Percentiles rank a stretch among this genome's conserved stretches.
These are phyloP conservation scores for Sporothrix pallida DNA, from an alignment of 2,329 filamentous ascomycete species.

Conservation along the genomic window DNA sequence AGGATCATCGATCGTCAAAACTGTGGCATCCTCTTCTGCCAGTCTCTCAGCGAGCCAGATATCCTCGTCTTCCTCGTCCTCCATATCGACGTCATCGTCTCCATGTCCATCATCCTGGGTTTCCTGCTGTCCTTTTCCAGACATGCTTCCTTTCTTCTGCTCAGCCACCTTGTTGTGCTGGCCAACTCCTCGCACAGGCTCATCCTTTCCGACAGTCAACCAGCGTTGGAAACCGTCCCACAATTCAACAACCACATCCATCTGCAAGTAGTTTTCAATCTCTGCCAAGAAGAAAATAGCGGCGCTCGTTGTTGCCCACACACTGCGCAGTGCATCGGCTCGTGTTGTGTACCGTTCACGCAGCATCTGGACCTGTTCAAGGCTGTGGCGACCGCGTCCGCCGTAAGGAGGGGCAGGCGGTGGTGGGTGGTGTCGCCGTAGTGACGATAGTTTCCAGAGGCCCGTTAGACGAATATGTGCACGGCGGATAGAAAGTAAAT, in stretches of 20 bases:
- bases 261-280: constrained; percentile 85
- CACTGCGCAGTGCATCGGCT: constrained; percentile 71
- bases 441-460: constrained; percentile 82
- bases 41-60: constrained; percentile 49
- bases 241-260: constrained; percentile 80
- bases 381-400: constrained; percentile 55
- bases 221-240: constrained; percentile 82
- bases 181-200: constrained; percentile 37
- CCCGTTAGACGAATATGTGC: constrained; percentile 84
- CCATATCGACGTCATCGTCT: constrained; percentile 20
- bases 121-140: background rate
- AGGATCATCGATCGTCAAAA: constrained; percentile 32
- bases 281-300: constrained; percentile 89
- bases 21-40: constrained; percentile 35
- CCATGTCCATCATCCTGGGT: background rate
- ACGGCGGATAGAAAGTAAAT: constrained; percentile 82
- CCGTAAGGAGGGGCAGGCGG: constrained; percentile 67
- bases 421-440: constrained; percentile 77
- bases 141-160: background rate
- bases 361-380: constrained; percentile 57
- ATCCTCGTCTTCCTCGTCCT: constrained; percentile 47
- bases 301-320: constrained; percentile 89
- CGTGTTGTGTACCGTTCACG: constrained; percentile 69
- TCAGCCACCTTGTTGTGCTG: background rate
- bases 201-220: constrained; percentile 60